phyloP scores from a whole-genome alignment of 2,329 filamentous ascomycete species.

The Fusarium nematophilum region DNA sequence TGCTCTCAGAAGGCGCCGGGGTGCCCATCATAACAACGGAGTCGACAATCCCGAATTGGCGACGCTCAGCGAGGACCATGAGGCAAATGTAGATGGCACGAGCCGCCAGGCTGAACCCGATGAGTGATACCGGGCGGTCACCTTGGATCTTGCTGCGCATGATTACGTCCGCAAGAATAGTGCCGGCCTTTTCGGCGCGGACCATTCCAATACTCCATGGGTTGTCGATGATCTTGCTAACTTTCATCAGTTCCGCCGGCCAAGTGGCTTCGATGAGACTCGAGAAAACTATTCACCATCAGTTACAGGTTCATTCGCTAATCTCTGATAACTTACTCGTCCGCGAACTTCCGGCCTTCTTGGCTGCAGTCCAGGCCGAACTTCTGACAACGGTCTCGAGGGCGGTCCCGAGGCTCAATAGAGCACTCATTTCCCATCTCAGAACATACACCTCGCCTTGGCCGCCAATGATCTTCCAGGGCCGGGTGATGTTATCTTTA shows the following conservation, averaged over 20 bases:
- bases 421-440: slow-evolving; percentile 82
- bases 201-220: slow-evolving; percentile 82
- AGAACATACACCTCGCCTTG: slow-evolving; percentile 84
- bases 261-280: slow-evolving; percentile 70
- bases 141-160: slow-evolving; percentile 82
- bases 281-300: slow-evolving; percentile 57
- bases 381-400: slow-evolving; percentile 82
- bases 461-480: slow-evolving; percentile 81
- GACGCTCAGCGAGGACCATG: slow-evolving; percentile 80
- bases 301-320: not conserved
- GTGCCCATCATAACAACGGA: slow-evolving; percentile 87
- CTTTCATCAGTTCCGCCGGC: slow-evolving; percentile 72
- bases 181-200: slow-evolving; percentile 77
- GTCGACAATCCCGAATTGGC: slow-evolving; percentile 87
- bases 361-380: slow-evolving; percentile 81
- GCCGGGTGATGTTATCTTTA: slow-evolving; percentile 73
- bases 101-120: slow-evolving; percentile 86
- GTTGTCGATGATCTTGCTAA: slow-evolving; percentile 82
- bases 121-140: slow-evolving; percentile 81
- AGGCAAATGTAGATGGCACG: slow-evolving; percentile 88
- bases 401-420: slow-evolving; percentile 81
- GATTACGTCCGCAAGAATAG: slow-evolving; percentile 81
- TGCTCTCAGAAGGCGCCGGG: slow-evolving; percentile 77
- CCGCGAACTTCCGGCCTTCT: slow-evolving; percentile 58
- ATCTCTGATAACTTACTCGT: slow-evolving; percentile 55